Evolutionary conservation across 179 eudicot species (phyloP).

Genomic region (Heliamphora pulchella): DNA sequence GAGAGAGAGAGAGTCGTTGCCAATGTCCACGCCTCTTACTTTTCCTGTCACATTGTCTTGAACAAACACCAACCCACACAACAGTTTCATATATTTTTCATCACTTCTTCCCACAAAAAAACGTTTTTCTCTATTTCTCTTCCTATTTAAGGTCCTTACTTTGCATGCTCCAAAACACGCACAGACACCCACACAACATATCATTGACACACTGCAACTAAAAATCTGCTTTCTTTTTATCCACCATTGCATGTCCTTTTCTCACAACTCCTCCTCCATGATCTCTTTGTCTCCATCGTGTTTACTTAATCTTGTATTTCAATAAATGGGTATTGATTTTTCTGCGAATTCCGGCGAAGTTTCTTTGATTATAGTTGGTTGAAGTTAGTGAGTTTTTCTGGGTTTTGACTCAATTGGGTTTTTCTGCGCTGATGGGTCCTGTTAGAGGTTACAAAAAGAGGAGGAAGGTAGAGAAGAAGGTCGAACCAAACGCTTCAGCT

Average conservation of each 20-base stretch:
- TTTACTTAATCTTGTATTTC: background rate
- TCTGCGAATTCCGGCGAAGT: slow-evolving; percentile 15
- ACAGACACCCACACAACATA: background rate
- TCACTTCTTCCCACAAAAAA: too few relatives aligned
- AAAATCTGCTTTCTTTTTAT: background rate
- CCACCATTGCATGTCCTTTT: slow-evolving; percentile 15
- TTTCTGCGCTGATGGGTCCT: slow-evolving; percentile 56
- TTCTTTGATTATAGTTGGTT: slow-evolving; percentile 19
- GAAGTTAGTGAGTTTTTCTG: slow-evolving; percentile 23
- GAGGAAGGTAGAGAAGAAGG: slow-evolving; percentile 43
- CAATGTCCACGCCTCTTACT: too few relatives aligned
- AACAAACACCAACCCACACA: too few relatives aligned
- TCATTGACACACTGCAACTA: slow-evolving; percentile 15
- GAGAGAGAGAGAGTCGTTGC: too few relatives aligned
- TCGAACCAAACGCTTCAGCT: slow-evolving; percentile 26
- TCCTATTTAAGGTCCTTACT: background rate
- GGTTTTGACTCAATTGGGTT: slow-evolving; percentile 39
- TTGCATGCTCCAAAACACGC: slow-evolving; percentile 24
- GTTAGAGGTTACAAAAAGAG: slow-evolving; percentile 63
- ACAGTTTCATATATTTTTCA: too few relatives aligned
- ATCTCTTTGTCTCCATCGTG: background rate
- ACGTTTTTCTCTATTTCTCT: background rate
- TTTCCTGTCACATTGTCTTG: too few relatives aligned
- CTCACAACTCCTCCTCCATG: background rate
- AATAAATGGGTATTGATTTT: slow-evolving; percentile 12